Conservation (phyloP, 1,284 basidiomycete genomes). For the Amylostereum chailletii region DNA sequence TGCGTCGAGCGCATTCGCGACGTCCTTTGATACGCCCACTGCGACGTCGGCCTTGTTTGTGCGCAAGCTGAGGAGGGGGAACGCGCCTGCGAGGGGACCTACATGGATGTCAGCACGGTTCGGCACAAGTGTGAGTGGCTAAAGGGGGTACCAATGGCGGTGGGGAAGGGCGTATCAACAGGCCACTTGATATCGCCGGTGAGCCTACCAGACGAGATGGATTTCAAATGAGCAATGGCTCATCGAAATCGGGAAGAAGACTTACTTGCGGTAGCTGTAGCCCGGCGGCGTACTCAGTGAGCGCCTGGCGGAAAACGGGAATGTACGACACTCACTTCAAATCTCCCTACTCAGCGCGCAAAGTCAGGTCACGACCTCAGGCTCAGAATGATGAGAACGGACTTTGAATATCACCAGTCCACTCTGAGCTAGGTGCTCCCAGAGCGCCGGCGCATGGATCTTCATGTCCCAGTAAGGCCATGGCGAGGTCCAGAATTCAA, state of each 20-base stretch:
- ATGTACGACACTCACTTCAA: constrained; percentile 54
- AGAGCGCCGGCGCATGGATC: constrained; percentile 48
- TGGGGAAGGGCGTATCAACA: constrained; percentile 68
- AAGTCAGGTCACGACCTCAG: not conserved
- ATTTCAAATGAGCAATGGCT: constrained; percentile 17
- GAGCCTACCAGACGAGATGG: constrained; percentile 40
- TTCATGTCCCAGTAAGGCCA: constrained; percentile 80
- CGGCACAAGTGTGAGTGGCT: constrained; percentile 1
- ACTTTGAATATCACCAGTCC: constrained; percentile 90
- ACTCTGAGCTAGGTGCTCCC: constrained; percentile 51
- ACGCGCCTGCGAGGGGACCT: constrained; percentile 75
- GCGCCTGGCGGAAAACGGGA: not conserved
- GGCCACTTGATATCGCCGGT: constrained; percentile 90
- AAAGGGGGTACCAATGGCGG: constrained; percentile 59
- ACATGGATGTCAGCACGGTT: constrained; percentile 1
- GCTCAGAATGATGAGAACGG: constrained; percentile 5
- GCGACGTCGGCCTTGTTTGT: constrained; percentile 97
- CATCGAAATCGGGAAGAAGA: constrained; percentile 15
- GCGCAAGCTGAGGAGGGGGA: constrained; percentile 78
- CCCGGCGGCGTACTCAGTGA: constrained; percentile 1
- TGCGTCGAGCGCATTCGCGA: constrained; percentile 58
- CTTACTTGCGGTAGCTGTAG: constrained; percentile 73
- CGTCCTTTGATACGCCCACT: constrained; percentile 63
- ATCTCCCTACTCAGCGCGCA: constrained; percentile 55
- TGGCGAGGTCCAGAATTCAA: constrained; percentile 82